phyloP scores from a whole-genome alignment of 306 rosid species.

The Glycine latifolia region DNA sequence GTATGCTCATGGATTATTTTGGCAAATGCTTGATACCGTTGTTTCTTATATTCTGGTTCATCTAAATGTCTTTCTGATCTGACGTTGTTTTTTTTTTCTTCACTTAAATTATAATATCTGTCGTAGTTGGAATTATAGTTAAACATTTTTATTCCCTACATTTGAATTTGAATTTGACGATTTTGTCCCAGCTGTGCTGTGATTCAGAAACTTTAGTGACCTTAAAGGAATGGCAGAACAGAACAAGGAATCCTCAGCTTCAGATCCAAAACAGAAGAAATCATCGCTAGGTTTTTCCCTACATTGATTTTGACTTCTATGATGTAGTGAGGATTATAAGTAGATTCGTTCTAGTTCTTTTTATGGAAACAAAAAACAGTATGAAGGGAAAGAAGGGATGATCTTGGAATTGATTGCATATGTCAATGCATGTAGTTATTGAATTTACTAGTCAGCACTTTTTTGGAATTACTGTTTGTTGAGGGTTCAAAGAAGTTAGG shows the following conservation, averaged over 20 bases:
- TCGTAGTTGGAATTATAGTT: conserved; percentile 31
- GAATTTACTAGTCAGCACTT: conserved; percentile 10
- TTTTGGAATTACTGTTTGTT: conserved; percentile 11
- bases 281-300: conserved; percentile 67
- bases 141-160: conserved; percentile 11
- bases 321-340: conserved; percentile 19
- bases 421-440: neutral
- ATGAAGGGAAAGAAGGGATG: conserved; percentile 8
- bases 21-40: conserved; percentile 7
- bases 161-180: conserved; percentile 39
- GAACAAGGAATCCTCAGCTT: conserved; percentile 62
- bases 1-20: conserved; percentile 25
- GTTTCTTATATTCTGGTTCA: too few species aligned
- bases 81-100: conserved; percentile 3
- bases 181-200: conserved; percentile 40
- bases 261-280: conserved; percentile 58
- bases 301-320: conserved; percentile 40
- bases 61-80: neutral
- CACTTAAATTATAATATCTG: neutral
- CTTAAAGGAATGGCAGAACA: conserved; percentile 68
- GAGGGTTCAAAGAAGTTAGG: conserved; percentile 25
- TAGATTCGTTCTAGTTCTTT: conserved; percentile 27
- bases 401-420: conserved; percentile 12
- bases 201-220: conserved; percentile 39
- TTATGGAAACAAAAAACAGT: neutral